Base-by-base conservation (phyloP, 495 filamentous ascomycete species). In the Talaromyces borbonicus region DNA sequence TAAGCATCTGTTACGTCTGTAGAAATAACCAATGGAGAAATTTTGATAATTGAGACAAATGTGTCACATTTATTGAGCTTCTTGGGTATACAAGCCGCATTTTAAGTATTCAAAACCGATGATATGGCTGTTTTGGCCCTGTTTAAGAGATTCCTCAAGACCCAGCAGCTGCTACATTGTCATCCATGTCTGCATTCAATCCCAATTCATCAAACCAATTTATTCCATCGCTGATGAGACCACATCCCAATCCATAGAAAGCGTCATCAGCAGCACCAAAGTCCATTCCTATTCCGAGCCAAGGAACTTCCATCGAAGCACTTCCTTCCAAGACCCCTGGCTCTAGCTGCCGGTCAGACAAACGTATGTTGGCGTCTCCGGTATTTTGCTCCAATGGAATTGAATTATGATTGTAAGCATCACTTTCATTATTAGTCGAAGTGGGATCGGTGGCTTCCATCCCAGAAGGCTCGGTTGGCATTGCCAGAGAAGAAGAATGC, bases 271-370 rank as follows among this genome's bases (percentile, higher is more conserved):
- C 22, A 23, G 26, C 38, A 25, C 38, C 38, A 16, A 18, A 26
- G 14, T 41, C 37, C 38, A 41, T 41, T n/a, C 38, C 38, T 23
- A 41, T 25, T 11, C 38, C 38, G 3, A 41, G 26, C 22, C 38
- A 26, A 15, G 26, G 14, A 2, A 23, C 24, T 26, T 41, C 38
- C 22, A 41, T 41, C 26, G 38, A 23, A 26, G 5, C 38, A 3
- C 38, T 23, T n/a, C 19, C 38, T 3, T 7, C n/a, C 20, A 41
- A 15, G 20, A 41, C 12, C 16, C 38, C 38, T 15, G n/a, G 38
- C n/a, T n/a, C n/a, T 26, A 41, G 38, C 3, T 24, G 22, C 11
- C 26, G 20, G 11, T 41, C 20, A 41, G 20, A 41, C 19, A 7
- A 20, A n/a, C 20, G 8, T 8, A 14, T 23, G 15, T 26, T 23